These are phyloP conservation scores for Ampelomyces quisqualis DNA, from an alignment of 2,329 filamentous ascomycete species.

Conservation along the genomic window DNA sequence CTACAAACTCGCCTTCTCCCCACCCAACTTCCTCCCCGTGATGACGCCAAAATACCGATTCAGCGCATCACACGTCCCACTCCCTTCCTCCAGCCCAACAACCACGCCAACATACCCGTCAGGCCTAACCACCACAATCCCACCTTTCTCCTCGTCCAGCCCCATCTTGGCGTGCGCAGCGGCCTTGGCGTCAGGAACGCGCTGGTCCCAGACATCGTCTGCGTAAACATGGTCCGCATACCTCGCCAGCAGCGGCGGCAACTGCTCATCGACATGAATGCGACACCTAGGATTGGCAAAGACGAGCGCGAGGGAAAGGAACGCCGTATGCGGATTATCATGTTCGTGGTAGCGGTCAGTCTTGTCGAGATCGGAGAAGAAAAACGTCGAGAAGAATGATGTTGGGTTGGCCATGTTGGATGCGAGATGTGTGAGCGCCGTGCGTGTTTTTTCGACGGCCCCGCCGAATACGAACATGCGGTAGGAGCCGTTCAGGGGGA, in stretches of 20 bases:
- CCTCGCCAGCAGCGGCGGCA: constrained; percentile 69
- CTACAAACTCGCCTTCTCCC: constrained; percentile 37
- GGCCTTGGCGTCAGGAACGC: constrained; percentile 68
- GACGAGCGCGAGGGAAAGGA: constrained; percentile 77
- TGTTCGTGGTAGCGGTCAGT: constrained; percentile 65
- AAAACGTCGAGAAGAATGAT: constrained; percentile 72
- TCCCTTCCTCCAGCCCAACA: constrained; percentile 70
- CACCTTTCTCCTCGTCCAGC: constrained; percentile 69
- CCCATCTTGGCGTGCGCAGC: constrained; percentile 88
- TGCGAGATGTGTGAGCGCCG: constrained; percentile 71
- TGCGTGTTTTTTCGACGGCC: constrained; percentile 56
- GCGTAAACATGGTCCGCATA: constrained; percentile 85
- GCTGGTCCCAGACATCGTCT: constrained; percentile 74
- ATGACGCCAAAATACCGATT: constrained; percentile 81
- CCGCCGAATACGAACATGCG: constrained; percentile 86
- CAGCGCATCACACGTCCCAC: constrained; percentile 77
- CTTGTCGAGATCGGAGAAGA: constrained; percentile 59
- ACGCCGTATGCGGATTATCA: constrained; percentile 79
- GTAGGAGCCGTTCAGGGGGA: constrained; percentile 86
- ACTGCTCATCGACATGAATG: constrained; percentile 71
- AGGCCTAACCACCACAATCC: constrained; percentile 79
- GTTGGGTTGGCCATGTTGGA: constrained; percentile 62
- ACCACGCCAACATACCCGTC: constrained; percentile 86
- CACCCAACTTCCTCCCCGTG: constrained; percentile 59
- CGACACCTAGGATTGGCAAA: constrained; percentile 66